phyloP scores from a whole-genome alignment of 352 stramenopile genomes.

The Blastocystis sp. region DNA sequence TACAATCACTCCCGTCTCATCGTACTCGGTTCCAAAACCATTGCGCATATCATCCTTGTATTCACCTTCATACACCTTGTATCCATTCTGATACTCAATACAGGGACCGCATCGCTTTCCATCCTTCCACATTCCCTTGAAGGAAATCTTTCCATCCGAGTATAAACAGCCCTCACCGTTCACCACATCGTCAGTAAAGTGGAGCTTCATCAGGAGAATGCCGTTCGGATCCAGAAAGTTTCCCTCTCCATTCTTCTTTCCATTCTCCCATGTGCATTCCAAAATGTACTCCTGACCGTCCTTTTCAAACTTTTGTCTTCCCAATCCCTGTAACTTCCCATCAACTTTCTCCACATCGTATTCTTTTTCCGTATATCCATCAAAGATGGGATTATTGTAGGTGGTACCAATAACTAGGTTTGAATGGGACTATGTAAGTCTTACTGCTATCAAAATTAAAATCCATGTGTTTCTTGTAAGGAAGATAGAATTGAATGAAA shows the following conservation, averaged over 20 bases:
- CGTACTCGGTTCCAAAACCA: slow-evolving; percentile 26
- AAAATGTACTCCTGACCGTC: slow-evolving; percentile 21
- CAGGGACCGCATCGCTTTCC: not conserved
- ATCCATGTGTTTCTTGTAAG: too few relatives aligned
- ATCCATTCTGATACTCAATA: not conserved
- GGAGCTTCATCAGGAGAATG: not conserved
- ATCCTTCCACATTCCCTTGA: slow-evolving; percentile 12
- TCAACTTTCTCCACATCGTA: not conserved
- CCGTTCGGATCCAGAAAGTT: slow-evolving; percentile 1
- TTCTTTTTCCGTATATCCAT: not conserved
- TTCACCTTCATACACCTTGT: slow-evolving; percentile 36
- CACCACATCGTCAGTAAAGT: slow-evolving; percentile 31
- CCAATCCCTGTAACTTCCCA: not conserved
- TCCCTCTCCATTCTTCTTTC: slow-evolving; percentile 44
- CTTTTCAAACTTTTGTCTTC: slow-evolving; percentile 10
- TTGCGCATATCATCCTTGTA: slow-evolving; percentile 40
- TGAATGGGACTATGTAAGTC: not conserved
- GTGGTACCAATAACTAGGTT: not conserved
- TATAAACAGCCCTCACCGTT: slow-evolving; percentile 14
- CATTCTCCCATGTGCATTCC: slow-evolving; percentile 31
- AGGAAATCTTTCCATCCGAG: not conserved
- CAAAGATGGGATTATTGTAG: slow-evolving; percentile 27
- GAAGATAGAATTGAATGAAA: too few relatives aligned
- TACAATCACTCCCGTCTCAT: not conserved
- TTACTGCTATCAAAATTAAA: slow-evolving; percentile 24